Evolutionary conservation across 305 asterid genomes (phyloP), one percentile per base, ranked within the genome.

Genomic region (Monarda citriodora): DNA sequence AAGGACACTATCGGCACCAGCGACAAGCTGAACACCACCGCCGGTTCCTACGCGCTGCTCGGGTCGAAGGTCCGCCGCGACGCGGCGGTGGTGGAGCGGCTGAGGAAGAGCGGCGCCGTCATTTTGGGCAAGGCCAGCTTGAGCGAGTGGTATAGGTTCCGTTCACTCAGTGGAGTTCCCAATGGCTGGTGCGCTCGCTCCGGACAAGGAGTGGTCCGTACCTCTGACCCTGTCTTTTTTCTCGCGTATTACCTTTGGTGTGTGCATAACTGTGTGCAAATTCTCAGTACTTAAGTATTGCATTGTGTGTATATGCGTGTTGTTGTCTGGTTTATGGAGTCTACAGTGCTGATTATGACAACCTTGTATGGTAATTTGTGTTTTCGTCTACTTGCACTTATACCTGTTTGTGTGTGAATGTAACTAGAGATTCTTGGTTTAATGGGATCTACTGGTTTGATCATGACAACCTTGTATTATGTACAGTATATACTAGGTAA

Each of bases 71-170:
- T 80, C 53, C 50, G 74, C 21, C 69, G 80, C 10, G 89, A 85
- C 31, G 96, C 89, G 5, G 67, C 72, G 20, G 91, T 85, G 60
- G 96, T 79, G 81, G 80, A 63, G 71, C 79, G 79, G 82, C 78
- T 82, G 68, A 80, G 87, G 75, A 54, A 61, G 17, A 79, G 77
- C 60, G 94, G 94, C 7, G 91, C 87, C 51, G 51, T 88, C 25
- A 65, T 88, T 46, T 62, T 85, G 76, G 96, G 94, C n/a, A 85
- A 85, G 67, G 72, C 85, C 14, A 85, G 89, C 50, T 22, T 88
- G 64, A 80, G 85, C 22, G 91, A 88, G 60, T 88, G 96, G 94
- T 76, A 72, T 23, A 31, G 25, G 53, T 72, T 83, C 25, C 82
- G 92, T 0, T 81, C 86, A 22, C 53, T 73, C 1, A 38, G 51